Evolutionary conservation across 495 filamentous ascomycete genomes (phyloP), one percentile per base, ranked within the genome.

Genomic region (Penicillium ochrochloron): DNA sequence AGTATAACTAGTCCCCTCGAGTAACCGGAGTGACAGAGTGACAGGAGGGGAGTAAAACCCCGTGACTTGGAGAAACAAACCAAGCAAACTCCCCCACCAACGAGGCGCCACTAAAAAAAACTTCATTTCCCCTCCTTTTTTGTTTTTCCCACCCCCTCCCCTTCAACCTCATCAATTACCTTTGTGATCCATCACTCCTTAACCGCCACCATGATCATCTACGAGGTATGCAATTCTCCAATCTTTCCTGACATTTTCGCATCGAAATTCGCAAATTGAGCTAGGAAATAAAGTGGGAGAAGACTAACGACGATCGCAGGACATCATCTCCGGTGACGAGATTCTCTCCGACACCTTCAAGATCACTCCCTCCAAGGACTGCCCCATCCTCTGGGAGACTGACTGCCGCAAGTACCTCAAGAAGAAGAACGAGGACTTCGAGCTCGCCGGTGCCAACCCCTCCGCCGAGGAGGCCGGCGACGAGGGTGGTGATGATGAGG

Each of bases 391-490:
- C 68, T 97, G 91, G 75, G 93, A 97, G 79, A 88, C 87, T 68
- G 89, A 99, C 79, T 97, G 95, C 82, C 83, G 83, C 72, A 96
- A 92, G 88, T 92, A 97, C 79, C 84, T 87, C 23, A 83, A 89
- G 77, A 92, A 88, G 63, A 85, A 76, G 53, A 73, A 71, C 71
- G 90, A 93, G 67, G 78, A 90, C 66, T 87, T 97, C 79, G 82
- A 90, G 88, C 93, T 98, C 73, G 97, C 88, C 74, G 95, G 95
- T 78, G 96, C 93, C 82, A 99, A 98, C 82, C 91, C 95, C 63
- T 98, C 95, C 63, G 93, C 95, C 65, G 95, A 98, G 83, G 95
- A 89, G 70, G 88, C 75, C 59, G 92, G 89, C 25, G 94, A 94
- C 41, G 93, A 94, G 25, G 94, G 94, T 60, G 72, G 72, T 61